These are phyloP conservation scores for Biscogniauxia marginata DNA, from an alignment of 2,329 filamentous ascomycete genomes.

Conservation along the genomic window DNA sequence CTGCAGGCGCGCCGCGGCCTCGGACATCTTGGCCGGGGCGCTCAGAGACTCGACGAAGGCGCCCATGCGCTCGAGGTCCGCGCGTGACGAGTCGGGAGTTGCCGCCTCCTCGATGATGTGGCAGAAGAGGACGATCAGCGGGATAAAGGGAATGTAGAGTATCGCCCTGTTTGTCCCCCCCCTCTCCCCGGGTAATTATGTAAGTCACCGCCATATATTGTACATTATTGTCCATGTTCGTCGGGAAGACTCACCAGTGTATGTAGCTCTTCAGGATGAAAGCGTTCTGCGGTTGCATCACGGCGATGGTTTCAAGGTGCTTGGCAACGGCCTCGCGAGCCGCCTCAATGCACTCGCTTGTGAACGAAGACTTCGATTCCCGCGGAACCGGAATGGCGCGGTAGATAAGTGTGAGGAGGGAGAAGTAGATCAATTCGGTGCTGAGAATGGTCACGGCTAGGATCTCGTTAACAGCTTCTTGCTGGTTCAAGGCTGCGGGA, in stretches of 20 bases:
- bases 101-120: constrained; percentile 47
- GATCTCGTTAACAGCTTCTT: neutral
- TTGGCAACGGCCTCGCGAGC: constrained; percentile 48
- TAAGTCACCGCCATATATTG: too few species aligned
- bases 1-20: constrained; percentile 59
- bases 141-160: constrained; percentile 56
- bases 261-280: constrained; percentile 48
- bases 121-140: constrained; percentile 60
- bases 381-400: constrained; percentile 49
- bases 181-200: too few species aligned
- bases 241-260: constrained; percentile 46
- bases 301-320: constrained; percentile 45
- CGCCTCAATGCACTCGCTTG: constrained; percentile 47
- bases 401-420: constrained; percentile 51
- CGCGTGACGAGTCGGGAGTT: constrained; percentile 42
- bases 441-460: constrained; percentile 38
- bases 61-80: constrained; percentile 53
- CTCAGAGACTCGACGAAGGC: constrained; percentile 57
- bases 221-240: too few species aligned
- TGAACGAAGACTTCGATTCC: constrained; percentile 44
- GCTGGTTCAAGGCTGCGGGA: too few species aligned
- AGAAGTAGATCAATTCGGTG: constrained; percentile 48
- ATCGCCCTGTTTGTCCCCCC: constrained; percentile 43
- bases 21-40: constrained; percentile 50
- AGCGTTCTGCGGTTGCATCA: constrained; percentile 38